Base-by-base conservation (phyloP, 1,284 basidiomycete genomes). In the Naganishia cerealis region DNA sequence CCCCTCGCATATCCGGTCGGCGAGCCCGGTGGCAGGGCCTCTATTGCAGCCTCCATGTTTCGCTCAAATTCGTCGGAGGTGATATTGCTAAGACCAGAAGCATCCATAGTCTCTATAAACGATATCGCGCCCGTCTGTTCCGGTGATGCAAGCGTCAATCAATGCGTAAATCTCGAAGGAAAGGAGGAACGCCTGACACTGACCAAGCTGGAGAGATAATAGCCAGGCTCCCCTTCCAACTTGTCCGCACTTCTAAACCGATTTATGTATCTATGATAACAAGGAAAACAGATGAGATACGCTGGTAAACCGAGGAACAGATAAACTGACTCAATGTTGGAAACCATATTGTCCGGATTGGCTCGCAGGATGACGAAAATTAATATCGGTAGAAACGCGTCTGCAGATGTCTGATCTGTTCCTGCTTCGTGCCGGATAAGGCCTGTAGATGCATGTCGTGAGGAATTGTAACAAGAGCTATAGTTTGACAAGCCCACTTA, bases 51-150 rank as follows among this genome's bases (percentile, higher is more conserved):
- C 78, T 94, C 93, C 36, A 80, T 85, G 66, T 78, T 91, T 85
- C 78, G 84, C 78, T 98, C 94, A 71, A 99, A 98, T 73, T 97
- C 92, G 61, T 90, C 89, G 78, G 94, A 91, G 0, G 90, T 88
- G 71, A 98, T 95, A 75, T 91, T 89, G 15, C 92, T 95, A 52
- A 99, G 82, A 8, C 90, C 90, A 0, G 92, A 90, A 72, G 94
- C 91, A 78, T 98, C 96, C 91, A 99, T 94, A 0, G 91, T 91
- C 81, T 97, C 93, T 72, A 97, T 93, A 79, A 97, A 97, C 1
- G 92, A 90, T 38, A 97, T 91, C 4, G 94, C 91, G 40, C 91
- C 92, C 85, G 87, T 90, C 90, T 92, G 70, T 24, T 61, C 21
- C 46, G 10, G 43, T 4, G 65, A 40, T 29, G 70, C 4, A 61